Percentiles rank a stretch among this genome's conserved stretches.
These are phyloP conservation scores for Globisporangium rhizosaccharum DNA, from an alignment of 352 stramenopile species.

Conservation along the genomic window DNA sequence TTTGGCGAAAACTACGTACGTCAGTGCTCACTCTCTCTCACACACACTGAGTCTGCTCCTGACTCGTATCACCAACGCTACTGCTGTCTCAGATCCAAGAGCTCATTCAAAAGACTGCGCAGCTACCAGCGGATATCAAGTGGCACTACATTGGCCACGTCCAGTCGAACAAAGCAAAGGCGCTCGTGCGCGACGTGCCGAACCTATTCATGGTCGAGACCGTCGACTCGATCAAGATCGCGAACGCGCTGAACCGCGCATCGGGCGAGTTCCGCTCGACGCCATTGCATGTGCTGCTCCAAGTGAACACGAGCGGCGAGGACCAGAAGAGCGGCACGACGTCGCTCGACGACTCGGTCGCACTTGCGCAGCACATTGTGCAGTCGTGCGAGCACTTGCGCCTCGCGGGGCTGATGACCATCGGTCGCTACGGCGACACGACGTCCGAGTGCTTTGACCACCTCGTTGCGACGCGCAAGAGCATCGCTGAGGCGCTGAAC, in stretches of 20 bases:
- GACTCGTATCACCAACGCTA: not conserved
- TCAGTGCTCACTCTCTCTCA: not conserved
- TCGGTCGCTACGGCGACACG: constrained; percentile 93
- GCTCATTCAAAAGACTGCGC: constrained; percentile 91
- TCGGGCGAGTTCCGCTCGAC: constrained; percentile 54
- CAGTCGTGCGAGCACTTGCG: constrained; percentile 88
- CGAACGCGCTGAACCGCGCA: constrained; percentile 92
- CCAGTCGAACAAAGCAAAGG: constrained; percentile 97
- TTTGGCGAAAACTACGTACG: constrained; percentile 99
- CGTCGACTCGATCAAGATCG: constrained; percentile 95
- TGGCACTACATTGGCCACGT: constrained; percentile 99
- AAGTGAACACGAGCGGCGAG: constrained; percentile 98
- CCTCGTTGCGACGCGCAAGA: constrained; percentile 66
- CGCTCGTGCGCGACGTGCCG: constrained; percentile 86
- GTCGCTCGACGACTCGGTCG: constrained; percentile 62
- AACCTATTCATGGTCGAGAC: constrained; percentile 96
- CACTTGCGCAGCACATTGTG: constrained; percentile 86
- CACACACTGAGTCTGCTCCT: constrained; percentile 7
- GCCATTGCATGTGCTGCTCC: constrained; percentile 93
- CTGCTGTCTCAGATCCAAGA: constrained; percentile 86
- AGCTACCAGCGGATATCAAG: constrained; percentile 86
- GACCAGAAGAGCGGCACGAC: constrained; percentile 96
- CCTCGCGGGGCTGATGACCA: constrained; percentile 98
- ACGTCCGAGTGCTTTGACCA: constrained; percentile 90
- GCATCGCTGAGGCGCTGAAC: constrained; percentile 62